A percentile compares a stretch with the other conserved stretches of the same genome.
These are phyloP conservation scores for Amanita polypyramis DNA, from an alignment of 768 basidiomycete species.

Conservation along the genomic window DNA sequence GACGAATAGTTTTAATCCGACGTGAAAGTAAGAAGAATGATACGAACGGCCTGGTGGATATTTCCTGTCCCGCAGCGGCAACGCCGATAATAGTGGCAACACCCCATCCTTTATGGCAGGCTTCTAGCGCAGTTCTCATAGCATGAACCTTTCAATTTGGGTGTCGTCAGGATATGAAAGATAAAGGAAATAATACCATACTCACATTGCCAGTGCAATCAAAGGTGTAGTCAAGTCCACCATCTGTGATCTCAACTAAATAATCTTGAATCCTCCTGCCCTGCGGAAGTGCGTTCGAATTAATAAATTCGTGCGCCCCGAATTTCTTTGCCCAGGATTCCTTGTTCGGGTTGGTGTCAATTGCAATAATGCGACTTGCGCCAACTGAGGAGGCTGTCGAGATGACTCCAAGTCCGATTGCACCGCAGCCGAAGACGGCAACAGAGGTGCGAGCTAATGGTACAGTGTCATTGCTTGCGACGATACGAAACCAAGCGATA, in stretches of 20 bases:
- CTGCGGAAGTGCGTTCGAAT: conserved; percentile 61
- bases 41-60: conserved; percentile 76
- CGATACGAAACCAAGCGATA: conserved; percentile 9
- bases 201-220: conserved; percentile 86
- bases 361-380: conserved; percentile 82
- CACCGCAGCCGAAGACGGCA: conserved; percentile 94
- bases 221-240: conserved; percentile 94
- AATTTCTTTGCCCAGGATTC: conserved; percentile 85
- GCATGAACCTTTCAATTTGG: conserved; percentile 56
- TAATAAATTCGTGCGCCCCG: conserved; percentile 92
- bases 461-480: neutral
- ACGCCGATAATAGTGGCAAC: conserved; percentile 94
- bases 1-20: conserved; percentile 4
- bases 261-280: conserved; percentile 84
- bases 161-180: neutral
- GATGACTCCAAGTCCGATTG: conserved; percentile 90
- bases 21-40: neutral
- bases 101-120: conserved; percentile 99
- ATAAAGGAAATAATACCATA: conserved; percentile 7
- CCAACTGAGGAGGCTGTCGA: conserved; percentile 69
- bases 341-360: conserved; percentile 85
- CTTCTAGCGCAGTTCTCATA: conserved; percentile 92
- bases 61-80: conserved; percentile 94
- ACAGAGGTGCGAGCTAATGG: conserved; percentile 69
- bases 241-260: conserved; percentile 88